Percentiles rank a stretch among this genome's conserved stretches.
phyloP scores from a whole-genome alignment of 192 early-diverging fungal species.

The Rhizophagus clarus region DNA sequence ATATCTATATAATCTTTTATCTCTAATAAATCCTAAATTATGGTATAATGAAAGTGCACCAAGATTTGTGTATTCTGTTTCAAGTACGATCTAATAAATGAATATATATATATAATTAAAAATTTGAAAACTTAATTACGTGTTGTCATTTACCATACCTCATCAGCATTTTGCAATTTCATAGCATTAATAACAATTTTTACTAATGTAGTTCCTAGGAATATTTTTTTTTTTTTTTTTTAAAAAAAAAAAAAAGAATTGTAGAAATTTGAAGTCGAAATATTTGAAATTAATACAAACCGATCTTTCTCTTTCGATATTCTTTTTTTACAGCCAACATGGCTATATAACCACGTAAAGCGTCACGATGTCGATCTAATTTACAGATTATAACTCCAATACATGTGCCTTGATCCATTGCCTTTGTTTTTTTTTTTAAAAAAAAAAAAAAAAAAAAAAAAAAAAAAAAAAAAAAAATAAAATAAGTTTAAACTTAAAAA shows the following conservation, averaged over 20 bases:
- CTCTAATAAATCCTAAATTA: constrained; percentile 87
- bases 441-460: neutral
- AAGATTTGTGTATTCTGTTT: constrained; percentile 87
- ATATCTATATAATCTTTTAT: constrained; percentile 89
- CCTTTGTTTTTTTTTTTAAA: constrained; percentile 12
- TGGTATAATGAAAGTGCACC: constrained; percentile 88
- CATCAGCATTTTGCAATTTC: constrained; percentile 76
- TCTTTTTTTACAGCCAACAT: constrained; percentile 92
- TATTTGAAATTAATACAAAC: too few species aligned
- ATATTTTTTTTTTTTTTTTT: neutral
- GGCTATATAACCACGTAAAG: constrained; percentile 90
- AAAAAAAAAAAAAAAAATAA: neutral
- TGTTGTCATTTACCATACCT: constrained; percentile 50
- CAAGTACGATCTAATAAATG: constrained; percentile 66
- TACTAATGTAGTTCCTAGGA: constrained; percentile 67
- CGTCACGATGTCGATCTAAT: constrained; percentile 71
- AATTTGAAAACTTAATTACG: neutral
- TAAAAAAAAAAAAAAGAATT: neutral
- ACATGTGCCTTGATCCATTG: constrained; percentile 44
- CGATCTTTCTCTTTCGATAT: constrained; percentile 82
- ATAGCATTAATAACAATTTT: constrained; percentile 72
- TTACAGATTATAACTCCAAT: constrained; percentile 91
- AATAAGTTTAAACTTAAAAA: neutral
- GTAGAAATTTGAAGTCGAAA: neutral
- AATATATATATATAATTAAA: too few species aligned